Evolutionary conservation across 1,284 basidiomycete genomes (phyloP).

Genomic region (Grifola frondosa): DNA sequence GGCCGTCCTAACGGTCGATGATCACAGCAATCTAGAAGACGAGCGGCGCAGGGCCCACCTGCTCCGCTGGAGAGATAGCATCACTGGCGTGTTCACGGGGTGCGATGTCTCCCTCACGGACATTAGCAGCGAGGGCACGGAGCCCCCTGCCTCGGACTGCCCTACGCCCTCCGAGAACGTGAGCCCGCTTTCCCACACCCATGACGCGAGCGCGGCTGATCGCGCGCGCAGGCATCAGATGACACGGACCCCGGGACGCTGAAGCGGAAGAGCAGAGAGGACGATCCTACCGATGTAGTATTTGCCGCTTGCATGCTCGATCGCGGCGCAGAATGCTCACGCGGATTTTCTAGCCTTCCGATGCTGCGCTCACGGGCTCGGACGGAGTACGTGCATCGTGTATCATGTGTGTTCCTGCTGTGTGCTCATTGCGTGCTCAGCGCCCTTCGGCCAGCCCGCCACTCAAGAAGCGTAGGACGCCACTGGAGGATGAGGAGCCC

Average conservation of each 20-base stretch:
- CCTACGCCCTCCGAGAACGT: slow-evolving; percentile 21
- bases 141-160: slow-evolving; percentile 14
- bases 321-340: slow-evolving; percentile 7
- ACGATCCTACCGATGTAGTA: slow-evolving; percentile 18
- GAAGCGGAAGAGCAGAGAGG: slow-evolving; percentile 22
- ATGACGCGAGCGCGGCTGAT: background rate
- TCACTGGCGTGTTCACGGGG: slow-evolving; percentile 13
- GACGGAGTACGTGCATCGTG: too few species aligned
- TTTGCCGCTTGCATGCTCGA: slow-evolving; percentile 5
- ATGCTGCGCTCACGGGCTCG: background rate
- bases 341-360: background rate
- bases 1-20: too few species aligned
- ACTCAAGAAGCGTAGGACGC: slow-evolving; percentile 24
- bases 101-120: slow-evolving; percentile 6
- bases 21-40: background rate
- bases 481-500: slow-evolving; percentile 3
- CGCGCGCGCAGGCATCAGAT: slow-evolving; percentile 17
- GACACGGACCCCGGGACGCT: slow-evolving; percentile 20
- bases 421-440: background rate
- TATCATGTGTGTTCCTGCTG: too few species aligned
- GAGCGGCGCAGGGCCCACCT: background rate
- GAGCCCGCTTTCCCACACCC: slow-evolving; percentile 6
- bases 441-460: slow-evolving; percentile 5
- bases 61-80: slow-evolving; percentile 17
- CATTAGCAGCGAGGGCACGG: slow-evolving; percentile 14